Evolutionary conservation across 768 basidiomycete species (phyloP).

Genomic region (Suillus variegatus): DNA sequence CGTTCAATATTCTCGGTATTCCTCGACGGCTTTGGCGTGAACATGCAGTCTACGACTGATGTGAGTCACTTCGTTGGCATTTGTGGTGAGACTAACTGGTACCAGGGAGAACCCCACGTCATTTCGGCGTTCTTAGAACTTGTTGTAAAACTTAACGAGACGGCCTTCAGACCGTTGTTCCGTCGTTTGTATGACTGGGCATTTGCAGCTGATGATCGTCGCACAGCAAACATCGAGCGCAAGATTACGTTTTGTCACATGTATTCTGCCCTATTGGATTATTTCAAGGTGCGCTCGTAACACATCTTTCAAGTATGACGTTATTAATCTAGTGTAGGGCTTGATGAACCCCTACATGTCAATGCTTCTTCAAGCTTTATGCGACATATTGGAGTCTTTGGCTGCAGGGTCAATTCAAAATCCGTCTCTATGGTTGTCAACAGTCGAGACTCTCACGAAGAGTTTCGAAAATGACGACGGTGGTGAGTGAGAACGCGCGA

Average conservation of each 20-base stretch:
- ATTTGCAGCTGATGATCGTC: slow-evolving; percentile 51
- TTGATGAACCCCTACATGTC: slow-evolving; percentile 93
- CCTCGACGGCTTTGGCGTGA: slow-evolving; percentile 72
- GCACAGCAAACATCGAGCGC: slow-evolving; percentile 40
- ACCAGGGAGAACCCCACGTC: slow-evolving; percentile 52
- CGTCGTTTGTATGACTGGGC: slow-evolving; percentile 95
- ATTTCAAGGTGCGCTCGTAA: slow-evolving; percentile 73
- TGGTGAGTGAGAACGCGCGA: slow-evolving; percentile 44
- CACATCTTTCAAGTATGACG: neutral
- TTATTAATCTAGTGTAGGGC: slow-evolving; percentile 41
- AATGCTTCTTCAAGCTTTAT: slow-evolving; percentile 67
- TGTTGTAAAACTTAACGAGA: slow-evolving; percentile 91
- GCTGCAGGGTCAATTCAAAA: slow-evolving; percentile 26
- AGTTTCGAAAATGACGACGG: slow-evolving; percentile 80
- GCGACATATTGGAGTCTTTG: slow-evolving; percentile 60
- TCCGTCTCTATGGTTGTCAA: slow-evolving; percentile 59
- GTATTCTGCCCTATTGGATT: slow-evolving; percentile 74
- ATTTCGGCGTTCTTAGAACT: slow-evolving; percentile 84
- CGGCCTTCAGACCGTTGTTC: slow-evolving; percentile 88
- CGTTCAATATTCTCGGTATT: slow-evolving; percentile 76
- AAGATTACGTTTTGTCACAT: slow-evolving; percentile 75
- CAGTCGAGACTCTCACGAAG: slow-evolving; percentile 63
- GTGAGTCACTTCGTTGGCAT: slow-evolving; percentile 22
- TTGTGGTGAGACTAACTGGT: neutral
- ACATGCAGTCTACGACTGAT: slow-evolving; percentile 32